These are phyloP conservation scores for grape (Vitis vinifera) DNA, from an alignment of 164 flowering plant genomes.

Conservation along the genomic window DNA sequence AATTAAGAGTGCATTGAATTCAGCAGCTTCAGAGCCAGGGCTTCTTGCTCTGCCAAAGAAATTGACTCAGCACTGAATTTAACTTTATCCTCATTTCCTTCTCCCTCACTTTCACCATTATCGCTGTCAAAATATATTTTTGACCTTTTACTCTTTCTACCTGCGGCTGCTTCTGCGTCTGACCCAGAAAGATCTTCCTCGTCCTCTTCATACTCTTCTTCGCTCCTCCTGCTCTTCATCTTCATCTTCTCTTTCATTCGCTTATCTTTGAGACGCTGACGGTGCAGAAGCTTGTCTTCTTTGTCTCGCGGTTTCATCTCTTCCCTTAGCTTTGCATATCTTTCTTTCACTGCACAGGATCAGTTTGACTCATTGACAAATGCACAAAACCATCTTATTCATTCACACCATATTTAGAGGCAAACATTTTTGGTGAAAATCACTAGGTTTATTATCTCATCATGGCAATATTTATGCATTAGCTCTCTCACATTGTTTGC, in stretches of 20 bases:
- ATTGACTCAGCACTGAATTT: conserved; percentile 29
- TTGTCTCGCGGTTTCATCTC: conserved; percentile 65
- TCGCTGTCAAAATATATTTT: conserved; percentile 63
- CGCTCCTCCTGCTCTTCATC: conserved; percentile 44
- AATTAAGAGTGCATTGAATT: conserved; percentile 59
- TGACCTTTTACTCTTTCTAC: conserved; percentile 37
- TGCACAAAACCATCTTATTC: too few relatives aligned
- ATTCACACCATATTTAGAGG: too few relatives aligned
- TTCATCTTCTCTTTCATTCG: conserved; percentile 41
- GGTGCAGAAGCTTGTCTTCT: conserved; percentile 68
- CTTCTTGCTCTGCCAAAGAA: conserved; percentile 82
- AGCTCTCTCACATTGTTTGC: too few relatives aligned
- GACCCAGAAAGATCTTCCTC: conserved; percentile 41
- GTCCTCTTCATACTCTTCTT: conserved; percentile 1
- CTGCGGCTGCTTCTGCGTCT: conserved; percentile 35
- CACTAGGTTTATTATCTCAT: too few relatives aligned
- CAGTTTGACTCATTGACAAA: too few relatives aligned
- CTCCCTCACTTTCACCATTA: conserved; percentile 35
- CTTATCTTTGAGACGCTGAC: conserved; percentile 55
- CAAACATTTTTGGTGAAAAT: too few relatives aligned
- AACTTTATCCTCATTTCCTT: conserved; percentile 11
- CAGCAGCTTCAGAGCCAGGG: conserved; percentile 76
- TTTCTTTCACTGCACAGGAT: conserved; percentile 18
- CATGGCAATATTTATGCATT: too few relatives aligned
- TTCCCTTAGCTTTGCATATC: conserved; percentile 55